Conservation (phyloP, 2,329 filamentous ascomycete species). For the Pseudocercospora ulei region DNA sequence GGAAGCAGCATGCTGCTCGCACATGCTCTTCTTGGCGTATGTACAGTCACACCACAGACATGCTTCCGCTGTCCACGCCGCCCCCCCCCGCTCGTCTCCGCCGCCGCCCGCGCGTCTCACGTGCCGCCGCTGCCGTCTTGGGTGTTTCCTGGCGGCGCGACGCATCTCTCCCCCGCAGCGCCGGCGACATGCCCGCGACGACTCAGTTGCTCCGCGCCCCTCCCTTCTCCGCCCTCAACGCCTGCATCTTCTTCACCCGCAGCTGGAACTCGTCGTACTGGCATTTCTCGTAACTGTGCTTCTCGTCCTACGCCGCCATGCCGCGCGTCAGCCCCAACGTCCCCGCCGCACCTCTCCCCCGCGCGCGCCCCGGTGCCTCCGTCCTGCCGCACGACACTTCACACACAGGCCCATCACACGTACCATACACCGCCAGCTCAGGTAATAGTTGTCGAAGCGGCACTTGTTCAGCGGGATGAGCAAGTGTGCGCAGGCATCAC, state of each 20-base stretch:
- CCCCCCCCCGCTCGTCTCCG: too few species aligned
- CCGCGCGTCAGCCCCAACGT: too few species aligned
- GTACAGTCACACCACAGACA: too few species aligned
- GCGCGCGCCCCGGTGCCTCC: background rate
- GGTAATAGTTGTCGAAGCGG: constrained; percentile 80
- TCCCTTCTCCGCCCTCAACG: constrained; percentile 75
- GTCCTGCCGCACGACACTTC: background rate
- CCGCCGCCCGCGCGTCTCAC: too few species aligned
- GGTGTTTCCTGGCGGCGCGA: background rate
- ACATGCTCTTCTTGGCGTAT: too few species aligned
- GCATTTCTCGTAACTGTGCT: constrained; percentile 98
- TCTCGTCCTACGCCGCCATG: constrained; percentile 85
- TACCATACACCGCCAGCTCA: constrained; percentile 98
- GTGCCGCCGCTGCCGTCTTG: too few species aligned
- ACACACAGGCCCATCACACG: too few species aligned
- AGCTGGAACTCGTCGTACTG: constrained; percentile 99
- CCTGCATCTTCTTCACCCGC: constrained; percentile 96
- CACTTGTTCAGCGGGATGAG: constrained; percentile 93
- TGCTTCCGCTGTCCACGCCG: too few species aligned
- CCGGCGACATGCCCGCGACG: background rate
- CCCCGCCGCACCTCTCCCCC: background rate
- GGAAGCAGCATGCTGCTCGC: too few species aligned
- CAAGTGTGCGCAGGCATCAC: constrained; percentile 90
- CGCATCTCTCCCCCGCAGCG: background rate
- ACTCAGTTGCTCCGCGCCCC: constrained; percentile 72